Evolutionary conservation across 2,329 filamentous ascomycete species (phyloP).

Genomic region (Phaeoacremonium minimum): DNA sequence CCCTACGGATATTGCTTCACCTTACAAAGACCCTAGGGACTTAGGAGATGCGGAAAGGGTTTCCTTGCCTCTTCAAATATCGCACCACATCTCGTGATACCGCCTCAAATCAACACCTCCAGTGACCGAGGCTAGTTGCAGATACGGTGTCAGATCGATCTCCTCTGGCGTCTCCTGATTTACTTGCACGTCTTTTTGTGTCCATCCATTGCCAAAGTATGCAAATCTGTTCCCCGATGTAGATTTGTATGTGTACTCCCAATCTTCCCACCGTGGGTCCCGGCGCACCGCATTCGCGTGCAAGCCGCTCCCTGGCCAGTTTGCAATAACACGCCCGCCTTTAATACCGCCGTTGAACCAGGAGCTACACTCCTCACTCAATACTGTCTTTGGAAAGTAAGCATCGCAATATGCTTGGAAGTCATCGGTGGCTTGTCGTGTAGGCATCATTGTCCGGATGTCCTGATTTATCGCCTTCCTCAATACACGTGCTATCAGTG

Average conservation of each 20-base stretch:
- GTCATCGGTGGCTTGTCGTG: constrained; percentile 55
- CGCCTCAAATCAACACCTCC: constrained; percentile 52
- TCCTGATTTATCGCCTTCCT: constrained; percentile 62
- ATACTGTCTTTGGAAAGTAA: constrained; percentile 46
- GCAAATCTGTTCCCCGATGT: constrained; percentile 42
- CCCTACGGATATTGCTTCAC: too few relatives aligned
- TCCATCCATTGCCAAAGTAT: constrained; percentile 65
- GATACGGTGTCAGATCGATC: constrained; percentile 57
- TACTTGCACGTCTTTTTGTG: constrained; percentile 39
- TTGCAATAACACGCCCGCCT: constrained; percentile 57
- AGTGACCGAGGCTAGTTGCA: constrained; percentile 29
- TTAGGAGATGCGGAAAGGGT: too few relatives aligned
- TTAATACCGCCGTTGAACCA: constrained; percentile 65
- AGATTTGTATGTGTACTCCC: constrained; percentile 36
- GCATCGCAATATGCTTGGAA: constrained; percentile 52
- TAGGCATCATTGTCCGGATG: constrained; percentile 55
- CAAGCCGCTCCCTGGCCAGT: constrained; percentile 61
- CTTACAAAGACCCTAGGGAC: too few relatives aligned
- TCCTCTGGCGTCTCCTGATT: background rate
- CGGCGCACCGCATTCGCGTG: constrained; percentile 50
- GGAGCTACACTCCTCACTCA: constrained; percentile 59
- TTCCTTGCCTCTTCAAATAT: constrained; percentile 18
- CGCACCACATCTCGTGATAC: constrained; percentile 64
- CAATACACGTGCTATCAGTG: constrained; percentile 60
- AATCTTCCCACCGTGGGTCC: constrained; percentile 48